Evolutionary conservation across 768 basidiomycete species (phyloP), one percentile per base, ranked within the genome.

Genomic region (Filobasidium wieringae): DNA sequence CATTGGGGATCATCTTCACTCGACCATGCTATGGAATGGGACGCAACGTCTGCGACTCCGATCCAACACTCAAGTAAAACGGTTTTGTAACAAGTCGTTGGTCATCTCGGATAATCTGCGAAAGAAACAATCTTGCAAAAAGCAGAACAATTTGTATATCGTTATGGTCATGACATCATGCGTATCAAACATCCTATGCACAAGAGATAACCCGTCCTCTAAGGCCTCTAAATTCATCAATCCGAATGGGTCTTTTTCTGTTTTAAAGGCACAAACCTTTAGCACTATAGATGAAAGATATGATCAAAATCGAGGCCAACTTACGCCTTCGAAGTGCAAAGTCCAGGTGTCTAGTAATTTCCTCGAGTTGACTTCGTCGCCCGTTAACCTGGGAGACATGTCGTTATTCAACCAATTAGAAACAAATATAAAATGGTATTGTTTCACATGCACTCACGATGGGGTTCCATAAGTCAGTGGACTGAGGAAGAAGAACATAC

Each of bases 381-480:
- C 88, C 37, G 84, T 83, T 75, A 97, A 78, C 40, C 91, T 93
- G 66, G 29, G 51, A n/a, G 17, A 30, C 24, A 17, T 17, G 19
- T 14, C 8, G 43, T n/a, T n/a, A n/a, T n/a, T n/a, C n/a, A n/a
- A n/a, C n/a, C n/a, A n/a, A n/a, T n/a, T n/a, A n/a, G n/a, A n/a
- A n/a, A n/a, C n/a, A n/a, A n/a, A n/a, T n/a, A n/a, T n/a, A n/a
- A n/a, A n/a, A n/a, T n/a, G n/a, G n/a, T n/a, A n/a, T n/a, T n/a
- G n/a, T n/a, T n/a, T n/a, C n/a, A n/a, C n/a, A n/a, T n/a, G 15
- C 30, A 78, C 86, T 69, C 76, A 95, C 91, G 90, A 88, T 61
- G 91, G 90, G n/a, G 86, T 85, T 40, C 92, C 95, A 72, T 93
- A 99, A 15, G 93, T 96, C 66, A 99, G 76, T 39, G 95, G 93